Percentiles rank a stretch among this genome's conserved stretches.
Evolutionary conservation across 108 stramenopile genomes (phyloP).

Genomic region (Nitzschia sp.): DNA sequence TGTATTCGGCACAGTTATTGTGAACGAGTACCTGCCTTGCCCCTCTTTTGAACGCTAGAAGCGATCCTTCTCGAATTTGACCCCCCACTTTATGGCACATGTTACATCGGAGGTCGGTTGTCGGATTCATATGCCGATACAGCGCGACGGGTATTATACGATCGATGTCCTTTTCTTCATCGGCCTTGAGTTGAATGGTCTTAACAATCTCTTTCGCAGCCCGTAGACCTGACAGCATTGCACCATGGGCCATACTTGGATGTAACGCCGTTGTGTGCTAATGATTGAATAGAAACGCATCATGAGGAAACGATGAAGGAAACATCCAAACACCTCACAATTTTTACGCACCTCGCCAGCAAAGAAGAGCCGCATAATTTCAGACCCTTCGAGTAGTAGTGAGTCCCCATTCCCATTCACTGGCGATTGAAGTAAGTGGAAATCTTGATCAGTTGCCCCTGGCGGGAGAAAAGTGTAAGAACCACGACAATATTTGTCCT

Average conservation of each 20-base stretch:
- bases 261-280: constrained; percentile 75
- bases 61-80: constrained; percentile 41
- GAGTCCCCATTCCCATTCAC: constrained; percentile 60
- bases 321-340: too few species aligned
- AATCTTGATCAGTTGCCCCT: constrained; percentile 65
- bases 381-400: constrained; percentile 39
- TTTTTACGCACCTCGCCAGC: too few species aligned
- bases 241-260: constrained; percentile 82
- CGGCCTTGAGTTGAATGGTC: constrained; percentile 23
- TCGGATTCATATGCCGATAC: constrained; percentile 48
- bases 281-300: too few species aligned
- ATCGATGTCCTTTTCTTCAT: constrained; percentile 34
- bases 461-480: constrained; percentile 63
- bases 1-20: constrained; percentile 56
- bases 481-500: constrained; percentile 56
- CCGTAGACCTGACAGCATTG: constrained; percentile 73
- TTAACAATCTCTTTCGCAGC: constrained; percentile 59
- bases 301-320: too few species aligned
- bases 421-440: constrained; percentile 54
- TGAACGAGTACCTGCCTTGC: constrained; percentile 51
- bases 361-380: constrained; percentile 72
- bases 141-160: constrained; percentile 44
- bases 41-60: constrained; percentile 59
- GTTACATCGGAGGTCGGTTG: constrained; percentile 32
- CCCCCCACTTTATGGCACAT: constrained; percentile 48